Evolutionary conservation across 139 green algal genomes (phyloP), one percentile per base, ranked within the genome.

Genomic region (Closterium sp.): DNA sequence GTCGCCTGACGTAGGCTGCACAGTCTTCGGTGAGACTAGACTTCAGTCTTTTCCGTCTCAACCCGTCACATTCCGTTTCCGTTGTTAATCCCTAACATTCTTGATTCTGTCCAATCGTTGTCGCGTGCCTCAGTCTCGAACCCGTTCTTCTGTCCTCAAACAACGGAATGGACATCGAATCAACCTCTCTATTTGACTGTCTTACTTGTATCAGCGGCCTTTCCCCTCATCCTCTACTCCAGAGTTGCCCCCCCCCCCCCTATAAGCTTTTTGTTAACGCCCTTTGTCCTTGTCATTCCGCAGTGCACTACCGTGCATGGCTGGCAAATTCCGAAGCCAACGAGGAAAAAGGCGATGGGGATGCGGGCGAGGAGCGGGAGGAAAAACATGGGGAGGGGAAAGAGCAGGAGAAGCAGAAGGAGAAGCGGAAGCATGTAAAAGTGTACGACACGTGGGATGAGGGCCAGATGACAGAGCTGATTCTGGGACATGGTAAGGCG

Each of bases 271-370:
- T 38, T 38, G 32, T 38, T 38, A 38, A 4, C 32, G 32, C 32
- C 50, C 13, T 73, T 22, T 73, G 50, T 73, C 50, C 50, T 73
- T 73, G 17, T 10, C 50, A 73, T 87, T 31, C 84, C 32, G 62
- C 88, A 91, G 88, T 88, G n/a, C 30, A 91, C 31, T 91, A 91
- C 88, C 30, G 88, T 38, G 88, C 88, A 2, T 91, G 88, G 88
- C 29, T 50, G 88, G 84, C 84, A 87, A 87, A 31, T 29, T 29
- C 84, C 22, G 84, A 31, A 27, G 13, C 10, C 17, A 73, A 73
- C 17, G 50, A 73, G 50, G 17, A 73, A 11, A 73, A 73, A 73
- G 50, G 50, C 50, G 50, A 73, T 73, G 50, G 50, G 50, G 50
- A 73, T 21, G 17, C 50, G 50, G 50, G 17, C 50, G 50, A 73